Base-by-base conservation (phyloP, 108 stramenopile species). In the Fistulifera pelliculosa region DNA sequence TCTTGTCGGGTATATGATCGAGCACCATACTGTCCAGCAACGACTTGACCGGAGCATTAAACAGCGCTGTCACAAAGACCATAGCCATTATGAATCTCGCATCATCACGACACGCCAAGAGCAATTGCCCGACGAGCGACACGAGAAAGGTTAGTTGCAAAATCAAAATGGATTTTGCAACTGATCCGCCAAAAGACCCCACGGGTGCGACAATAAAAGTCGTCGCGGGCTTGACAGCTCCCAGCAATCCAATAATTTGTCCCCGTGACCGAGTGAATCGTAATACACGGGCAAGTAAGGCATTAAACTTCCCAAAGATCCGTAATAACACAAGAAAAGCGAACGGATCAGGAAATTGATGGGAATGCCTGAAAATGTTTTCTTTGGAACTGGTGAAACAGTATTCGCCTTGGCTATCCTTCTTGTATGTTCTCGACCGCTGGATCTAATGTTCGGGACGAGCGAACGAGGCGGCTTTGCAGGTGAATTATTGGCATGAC, bases 271-370 rank as follows among this genome's bases (percentile, higher is more conserved):
- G 18, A 97, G 68, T 21, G 85, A 83, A 69, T 95, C 90, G 69
- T 92, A 97, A 65, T 92, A 97, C 10, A 95, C 91, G 14, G 96
- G 96, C 13, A 97, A 71, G 59, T 94, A 97, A 13, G 96, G 96
- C 71, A 97, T 72, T 11, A 97, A 64, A 19, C 85, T 74, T 6
- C 96, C 96, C 23, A 94, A 65, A 27, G 75, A 79, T 22, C 81
- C 87, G 70, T 97, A 97, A 61, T 92, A 97, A 14, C 86, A 61
- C 38, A 97, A 60, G 65, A 94, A 93, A 38, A 95, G 64, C 14
- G 94, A 11, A 13, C 84, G 81, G 57, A 90, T 86, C 48, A 83
- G 31, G 31, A 35, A 35, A 64, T 35, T 35, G 31, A 35, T 35
- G 8, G 31, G 31, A 35, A 35, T 35, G 8, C 31, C 31, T 6